Conservation (phyloP, 345 rosid genomes). For the Euphorbia peplus region DNA sequence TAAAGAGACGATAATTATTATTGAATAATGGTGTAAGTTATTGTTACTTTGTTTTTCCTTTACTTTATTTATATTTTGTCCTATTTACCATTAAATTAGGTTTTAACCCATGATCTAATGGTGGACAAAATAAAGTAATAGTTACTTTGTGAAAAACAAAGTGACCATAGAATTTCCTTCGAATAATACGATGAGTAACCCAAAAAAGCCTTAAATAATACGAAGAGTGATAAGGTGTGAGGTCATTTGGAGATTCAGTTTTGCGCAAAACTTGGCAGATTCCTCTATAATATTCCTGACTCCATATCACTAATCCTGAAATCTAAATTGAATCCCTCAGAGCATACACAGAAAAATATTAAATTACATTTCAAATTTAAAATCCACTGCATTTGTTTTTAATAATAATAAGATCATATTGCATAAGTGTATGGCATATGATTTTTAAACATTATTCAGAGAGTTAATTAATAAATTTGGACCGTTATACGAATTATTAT, state of each 20-base stretch:
- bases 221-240: not conserved
- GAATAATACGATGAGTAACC: too few species aligned
- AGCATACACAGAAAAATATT: not conserved
- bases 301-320: slow-evolving; percentile 19
- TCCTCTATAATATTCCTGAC: slow-evolving; percentile 44
- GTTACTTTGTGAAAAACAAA: too few species aligned
- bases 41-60: too few species aligned
- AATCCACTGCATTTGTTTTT: slow-evolving; percentile 32
- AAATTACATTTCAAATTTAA: slow-evolving; percentile 33
- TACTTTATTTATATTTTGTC: too few species aligned
- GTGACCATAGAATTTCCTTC: too few species aligned
- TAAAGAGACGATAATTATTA: too few species aligned
- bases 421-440: slow-evolving; percentile 4
- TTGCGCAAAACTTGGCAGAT: slow-evolving; percentile 39
- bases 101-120: too few species aligned
- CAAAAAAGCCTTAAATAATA: too few species aligned
- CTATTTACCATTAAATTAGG: too few species aligned
- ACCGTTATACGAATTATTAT: not conserved
- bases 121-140: too few species aligned
- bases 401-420: not conserved
- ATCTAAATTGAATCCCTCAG: slow-evolving; percentile 20
- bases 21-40: too few species aligned
- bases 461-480: not conserved
- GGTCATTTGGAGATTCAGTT: slow-evolving; percentile 25
- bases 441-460: not conserved